A percentile compares a stretch with the other conserved stretches of the same genome.
These are phyloP conservation scores for Fonsecaea nubica DNA, from an alignment of 2,329 filamentous ascomycete genomes.

Conservation along the genomic window DNA sequence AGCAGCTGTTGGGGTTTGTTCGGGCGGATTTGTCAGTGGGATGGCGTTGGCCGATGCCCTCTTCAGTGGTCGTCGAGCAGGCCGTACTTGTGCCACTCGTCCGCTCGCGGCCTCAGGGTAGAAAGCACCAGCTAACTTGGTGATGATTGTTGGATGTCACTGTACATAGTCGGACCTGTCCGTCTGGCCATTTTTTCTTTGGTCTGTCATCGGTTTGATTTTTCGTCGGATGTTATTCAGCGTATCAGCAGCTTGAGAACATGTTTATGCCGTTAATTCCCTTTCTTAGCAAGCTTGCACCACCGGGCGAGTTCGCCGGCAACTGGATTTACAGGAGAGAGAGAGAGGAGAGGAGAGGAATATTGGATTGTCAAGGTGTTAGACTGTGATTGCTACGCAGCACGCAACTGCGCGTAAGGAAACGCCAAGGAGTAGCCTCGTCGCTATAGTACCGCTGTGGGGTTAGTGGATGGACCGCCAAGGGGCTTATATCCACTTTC, in stretches of 20 bases:
- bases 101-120: constrained; percentile 2
- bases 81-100: constrained; percentile 2
- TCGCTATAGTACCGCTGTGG: too few species aligned
- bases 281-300: background rate
- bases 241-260: constrained; percentile 2
- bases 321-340: background rate
- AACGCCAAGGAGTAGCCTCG: too few species aligned
- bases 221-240: background rate
- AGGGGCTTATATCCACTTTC: too few species aligned
- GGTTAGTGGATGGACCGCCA: too few species aligned
- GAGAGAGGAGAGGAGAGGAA: too few species aligned
- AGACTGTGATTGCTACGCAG: too few species aligned
- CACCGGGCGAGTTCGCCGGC: background rate
- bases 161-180: background rate
- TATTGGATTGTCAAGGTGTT: too few species aligned
- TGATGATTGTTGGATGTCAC: background rate
- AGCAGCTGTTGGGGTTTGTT: constrained; percentile 4
- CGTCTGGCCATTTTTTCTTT: background rate
- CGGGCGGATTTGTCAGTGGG: constrained; percentile 5
- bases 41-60: constrained; percentile 7
- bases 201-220: background rate
- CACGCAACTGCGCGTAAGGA: too few species aligned
- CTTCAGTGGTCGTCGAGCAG: constrained; percentile 7
- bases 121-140: constrained; percentile 4
- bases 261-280: background rate